Conservation (phyloP, 495 filamentous ascomycete genomes). For the Aspergillus carlsbadensis region DNA sequence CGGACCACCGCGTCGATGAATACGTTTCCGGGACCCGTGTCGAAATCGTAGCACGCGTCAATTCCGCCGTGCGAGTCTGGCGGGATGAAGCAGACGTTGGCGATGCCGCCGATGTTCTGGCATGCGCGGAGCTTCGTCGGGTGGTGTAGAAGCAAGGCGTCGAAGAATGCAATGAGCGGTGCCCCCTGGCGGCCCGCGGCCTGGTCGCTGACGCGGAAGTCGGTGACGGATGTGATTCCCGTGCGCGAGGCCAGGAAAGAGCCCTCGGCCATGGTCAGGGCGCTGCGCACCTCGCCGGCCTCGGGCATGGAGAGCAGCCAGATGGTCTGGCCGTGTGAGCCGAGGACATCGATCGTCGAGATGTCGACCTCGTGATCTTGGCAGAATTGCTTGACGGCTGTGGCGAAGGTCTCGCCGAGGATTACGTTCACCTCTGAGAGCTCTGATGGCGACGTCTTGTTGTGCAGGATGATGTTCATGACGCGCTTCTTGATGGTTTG, state of each 20-base stretch:
- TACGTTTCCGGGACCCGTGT: conserved; percentile 45
- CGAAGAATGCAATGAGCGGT: conserved; percentile 46
- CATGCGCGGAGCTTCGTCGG: conserved; percentile 55
- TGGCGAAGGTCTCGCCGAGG: conserved; percentile 51
- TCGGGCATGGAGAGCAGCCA: conserved; percentile 56
- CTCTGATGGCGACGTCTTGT: conserved; percentile 50
- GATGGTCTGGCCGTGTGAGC: conserved; percentile 59
- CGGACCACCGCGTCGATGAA: conserved; percentile 42
- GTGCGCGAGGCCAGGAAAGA: conserved; percentile 43
- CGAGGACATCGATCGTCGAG: conserved; percentile 52
- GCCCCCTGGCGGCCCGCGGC: conserved; percentile 46
- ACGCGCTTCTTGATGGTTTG: conserved; percentile 54
- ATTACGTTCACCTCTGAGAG: conserved; percentile 54
- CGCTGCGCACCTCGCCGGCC: conserved; percentile 45
- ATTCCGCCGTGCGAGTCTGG: conserved; percentile 49
- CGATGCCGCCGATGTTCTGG: conserved; percentile 61
- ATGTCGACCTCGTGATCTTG: conserved; percentile 44
- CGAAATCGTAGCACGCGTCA: conserved; percentile 52
- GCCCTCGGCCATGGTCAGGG: conserved; percentile 48
- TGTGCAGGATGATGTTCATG: conserved; percentile 54
- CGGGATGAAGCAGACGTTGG: conserved; percentile 60
- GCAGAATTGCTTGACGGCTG: conserved; percentile 47
- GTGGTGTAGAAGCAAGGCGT: conserved; percentile 53
- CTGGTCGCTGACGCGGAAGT: conserved; percentile 46
- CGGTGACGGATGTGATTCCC: conserved; percentile 45